Percentiles rank a stretch among this genome's conserved stretches.
phyloP scores from a whole-genome alignment of 495 filamentous ascomycete species.

The Tuber magnatum region DNA sequence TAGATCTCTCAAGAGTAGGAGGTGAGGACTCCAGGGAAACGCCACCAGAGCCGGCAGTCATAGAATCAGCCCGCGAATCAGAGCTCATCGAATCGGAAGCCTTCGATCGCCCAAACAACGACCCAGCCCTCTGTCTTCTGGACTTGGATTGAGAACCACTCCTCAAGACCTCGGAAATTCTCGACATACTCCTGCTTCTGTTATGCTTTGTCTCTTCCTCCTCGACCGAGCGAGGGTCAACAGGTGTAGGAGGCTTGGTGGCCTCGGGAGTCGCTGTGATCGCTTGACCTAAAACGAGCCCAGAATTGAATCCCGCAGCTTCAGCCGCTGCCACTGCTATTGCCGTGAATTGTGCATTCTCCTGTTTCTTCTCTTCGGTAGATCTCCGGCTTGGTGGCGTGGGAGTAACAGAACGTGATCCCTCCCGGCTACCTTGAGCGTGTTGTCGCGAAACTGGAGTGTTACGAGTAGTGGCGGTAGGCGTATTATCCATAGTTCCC shows the following conservation, averaged over 20 bases:
- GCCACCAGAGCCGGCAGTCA: not conserved
- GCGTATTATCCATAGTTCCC: not conserved
- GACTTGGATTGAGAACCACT: not conserved
- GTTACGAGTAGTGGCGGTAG: not conserved
- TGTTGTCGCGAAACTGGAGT: not conserved
- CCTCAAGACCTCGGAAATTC: not conserved
- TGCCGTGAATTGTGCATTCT: constrained; percentile 21
- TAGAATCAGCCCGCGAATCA: not conserved
- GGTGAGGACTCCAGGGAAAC: not conserved
- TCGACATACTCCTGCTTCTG: constrained; percentile 2
- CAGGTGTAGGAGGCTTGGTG: not conserved
- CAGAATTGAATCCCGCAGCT: constrained; percentile 22
- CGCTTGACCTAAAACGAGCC: constrained; percentile 17
- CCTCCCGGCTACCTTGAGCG: not conserved
- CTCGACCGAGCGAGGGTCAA: not conserved
- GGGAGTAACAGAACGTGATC: constrained; percentile 8
- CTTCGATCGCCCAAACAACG: not conserved
- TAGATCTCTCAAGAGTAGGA: not conserved
- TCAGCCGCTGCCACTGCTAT: constrained; percentile 26
- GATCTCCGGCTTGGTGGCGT: constrained; percentile 5
- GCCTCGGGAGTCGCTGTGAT: not conserved
- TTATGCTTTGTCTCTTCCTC: not conserved
- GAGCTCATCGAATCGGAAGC: not conserved
- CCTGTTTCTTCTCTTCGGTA: constrained; percentile 13
- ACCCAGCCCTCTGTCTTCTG: not conserved